phyloP scores from a whole-genome alignment of 768 basidiomycete species.

The Psilocybe sp. region DNA sequence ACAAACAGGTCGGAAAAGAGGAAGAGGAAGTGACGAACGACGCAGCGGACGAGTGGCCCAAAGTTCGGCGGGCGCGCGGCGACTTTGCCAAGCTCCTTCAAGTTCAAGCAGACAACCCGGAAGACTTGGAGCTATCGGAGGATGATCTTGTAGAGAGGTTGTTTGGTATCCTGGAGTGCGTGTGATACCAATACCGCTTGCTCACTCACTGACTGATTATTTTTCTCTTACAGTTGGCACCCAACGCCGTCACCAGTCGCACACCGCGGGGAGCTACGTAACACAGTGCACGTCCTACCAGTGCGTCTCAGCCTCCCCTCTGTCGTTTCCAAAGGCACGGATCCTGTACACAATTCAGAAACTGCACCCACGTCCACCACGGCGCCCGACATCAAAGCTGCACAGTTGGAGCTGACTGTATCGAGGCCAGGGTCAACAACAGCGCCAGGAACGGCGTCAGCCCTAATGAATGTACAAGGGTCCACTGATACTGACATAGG shows the following conservation, averaged over 20 bases:
- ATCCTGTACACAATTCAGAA: no score
- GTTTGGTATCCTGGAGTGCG: no score
- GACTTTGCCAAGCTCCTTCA: constrained; percentile 44
- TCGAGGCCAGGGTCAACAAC: constrained; percentile 1
- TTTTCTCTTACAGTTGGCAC: constrained; percentile 41
- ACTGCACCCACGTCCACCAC: no score
- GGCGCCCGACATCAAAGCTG: no score
- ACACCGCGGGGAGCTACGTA: constrained; percentile 52
- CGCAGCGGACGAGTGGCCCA: constrained; percentile 70
- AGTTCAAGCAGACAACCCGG: constrained; percentile 49
- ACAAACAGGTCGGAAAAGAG: no score
- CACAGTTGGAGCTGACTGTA: no score
- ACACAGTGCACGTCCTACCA: constrained; percentile 66
- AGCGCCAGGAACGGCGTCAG: neutral
- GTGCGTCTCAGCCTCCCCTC: constrained; percentile 28
- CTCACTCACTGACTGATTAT: constrained; percentile 22
- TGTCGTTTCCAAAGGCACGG: no score
- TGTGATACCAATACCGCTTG: no score
- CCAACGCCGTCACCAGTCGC: constrained; percentile 41
- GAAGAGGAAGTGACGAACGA: constrained; percentile 27
- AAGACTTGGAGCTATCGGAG: constrained; percentile 24
- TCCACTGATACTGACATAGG: no score
- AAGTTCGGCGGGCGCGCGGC: constrained; percentile 58
- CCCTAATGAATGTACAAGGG: neutral
- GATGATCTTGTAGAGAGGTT: no score